Evolutionary conservation across 257 asterid species (phyloP).

Genomic region (Voacanga thouarsii): DNA sequence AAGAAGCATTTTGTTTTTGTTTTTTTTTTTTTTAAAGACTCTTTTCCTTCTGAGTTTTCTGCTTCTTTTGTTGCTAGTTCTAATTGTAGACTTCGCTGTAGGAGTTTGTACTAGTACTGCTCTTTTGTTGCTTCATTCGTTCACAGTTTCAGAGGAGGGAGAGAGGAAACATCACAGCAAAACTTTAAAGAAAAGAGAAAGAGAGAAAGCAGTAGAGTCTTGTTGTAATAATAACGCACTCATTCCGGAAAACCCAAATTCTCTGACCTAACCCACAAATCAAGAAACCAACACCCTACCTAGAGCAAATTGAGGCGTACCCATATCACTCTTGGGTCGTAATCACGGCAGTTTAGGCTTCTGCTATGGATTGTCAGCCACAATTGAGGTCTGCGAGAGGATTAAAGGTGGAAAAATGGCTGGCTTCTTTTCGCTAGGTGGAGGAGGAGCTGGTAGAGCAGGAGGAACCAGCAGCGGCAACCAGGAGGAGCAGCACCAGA

Average conservation of each 20-base stretch:
- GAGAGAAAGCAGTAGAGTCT: neutral
- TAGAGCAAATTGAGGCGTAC: slow-evolving; percentile 23
- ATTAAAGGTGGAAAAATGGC: slow-evolving; percentile 50
- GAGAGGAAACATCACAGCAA: too few relatives aligned
- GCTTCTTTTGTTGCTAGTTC: neutral
- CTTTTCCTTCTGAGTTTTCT: neutral
- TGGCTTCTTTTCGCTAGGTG: slow-evolving; percentile 82
- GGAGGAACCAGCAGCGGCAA: slow-evolving; percentile 22
- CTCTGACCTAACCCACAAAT: slow-evolving; percentile 30
- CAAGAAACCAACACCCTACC: slow-evolving; percentile 25
- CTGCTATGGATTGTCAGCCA: slow-evolving; percentile 52
- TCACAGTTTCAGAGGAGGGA: neutral
- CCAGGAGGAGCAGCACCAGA: slow-evolving; percentile 28
- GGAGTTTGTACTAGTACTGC: neutral
- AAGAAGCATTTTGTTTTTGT: neutral
- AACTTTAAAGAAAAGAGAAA: neutral
- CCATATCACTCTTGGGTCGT: slow-evolving; percentile 33
- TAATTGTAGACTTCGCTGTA: neutral
- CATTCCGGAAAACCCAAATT: slow-evolving; percentile 11
- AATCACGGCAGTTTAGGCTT: slow-evolving; percentile 39
- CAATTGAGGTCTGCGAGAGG: slow-evolving; percentile 31
- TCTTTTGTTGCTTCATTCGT: slow-evolving; percentile 4
- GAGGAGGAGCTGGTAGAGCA: slow-evolving; percentile 26
- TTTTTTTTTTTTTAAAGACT: too few relatives aligned
- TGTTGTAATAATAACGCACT: slow-evolving; percentile 8